These are phyloP conservation scores for Talaromyces ruber DNA, from an alignment of 495 filamentous ascomycete genomes.

Conservation along the genomic window DNA sequence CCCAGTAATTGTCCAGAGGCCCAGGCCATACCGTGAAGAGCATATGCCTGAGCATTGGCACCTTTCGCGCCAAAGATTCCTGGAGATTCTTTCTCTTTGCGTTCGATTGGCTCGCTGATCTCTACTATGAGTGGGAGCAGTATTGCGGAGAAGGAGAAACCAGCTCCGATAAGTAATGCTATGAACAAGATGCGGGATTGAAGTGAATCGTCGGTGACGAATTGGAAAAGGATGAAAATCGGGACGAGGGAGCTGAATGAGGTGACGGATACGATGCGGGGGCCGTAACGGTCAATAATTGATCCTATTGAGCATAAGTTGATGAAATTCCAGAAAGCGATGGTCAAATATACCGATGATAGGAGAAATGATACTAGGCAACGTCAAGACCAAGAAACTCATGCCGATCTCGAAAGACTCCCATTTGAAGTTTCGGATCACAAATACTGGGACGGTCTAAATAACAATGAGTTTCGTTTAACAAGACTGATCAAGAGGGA, in stretches of 20 bases:
- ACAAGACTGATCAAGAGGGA: not conserved
- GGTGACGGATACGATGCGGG: slow-evolving; percentile 35
- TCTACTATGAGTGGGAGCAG: slow-evolving; percentile 46
- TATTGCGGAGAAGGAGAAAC: slow-evolving; percentile 23
- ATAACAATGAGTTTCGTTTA: not conserved
- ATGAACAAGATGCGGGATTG: slow-evolving; percentile 25
- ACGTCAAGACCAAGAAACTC: slow-evolving; percentile 48
- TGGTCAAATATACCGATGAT: slow-evolving; percentile 18
- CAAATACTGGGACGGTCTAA: slow-evolving; percentile 34
- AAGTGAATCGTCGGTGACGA: slow-evolving; percentile 26
- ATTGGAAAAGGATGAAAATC: slow-evolving; percentile 41
- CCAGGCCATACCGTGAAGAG: slow-evolving; percentile 50
- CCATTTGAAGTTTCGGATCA: slow-evolving; percentile 45
- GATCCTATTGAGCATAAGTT: slow-evolving; percentile 30
- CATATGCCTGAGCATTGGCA: slow-evolving; percentile 50
- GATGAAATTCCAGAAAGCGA: slow-evolving; percentile 17
- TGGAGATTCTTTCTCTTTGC: slow-evolving; percentile 44
- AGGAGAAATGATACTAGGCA: slow-evolving; percentile 25
- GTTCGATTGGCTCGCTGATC: slow-evolving; percentile 50
- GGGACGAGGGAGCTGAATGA: slow-evolving; percentile 41
- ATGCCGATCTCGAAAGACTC: slow-evolving; percentile 48
- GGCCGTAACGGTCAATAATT: slow-evolving; percentile 43
- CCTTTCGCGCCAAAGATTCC: slow-evolving; percentile 41
- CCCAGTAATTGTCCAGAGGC: slow-evolving; percentile 55
- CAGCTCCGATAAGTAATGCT: slow-evolving; percentile 23